Percentiles rank a stretch among this genome's conserved stretches.
Evolutionary conservation across 495 filamentous ascomycete species (phyloP).

Genomic region (Penicillium flavigenum): DNA sequence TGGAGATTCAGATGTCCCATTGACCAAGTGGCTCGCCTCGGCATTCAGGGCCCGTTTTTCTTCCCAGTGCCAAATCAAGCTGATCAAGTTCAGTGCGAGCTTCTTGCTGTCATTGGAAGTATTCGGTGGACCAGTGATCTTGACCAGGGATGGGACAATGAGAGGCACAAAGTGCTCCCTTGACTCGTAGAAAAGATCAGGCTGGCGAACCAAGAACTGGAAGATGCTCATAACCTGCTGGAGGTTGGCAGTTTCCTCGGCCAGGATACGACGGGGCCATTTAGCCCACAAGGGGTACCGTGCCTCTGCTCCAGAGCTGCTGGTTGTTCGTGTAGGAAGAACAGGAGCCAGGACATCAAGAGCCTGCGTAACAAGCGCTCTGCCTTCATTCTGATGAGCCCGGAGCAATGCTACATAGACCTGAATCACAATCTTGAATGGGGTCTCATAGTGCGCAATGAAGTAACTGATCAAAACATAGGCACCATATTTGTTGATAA

Average conservation of each 20-base stretch:
- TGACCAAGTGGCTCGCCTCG: slow-evolving; percentile 29
- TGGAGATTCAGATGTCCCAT: slow-evolving; percentile 63
- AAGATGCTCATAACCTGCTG: slow-evolving; percentile 98
- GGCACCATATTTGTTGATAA: slow-evolving; percentile 98
- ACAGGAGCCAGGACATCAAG: slow-evolving; percentile 93
- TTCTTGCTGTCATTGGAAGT: slow-evolving; percentile 92
- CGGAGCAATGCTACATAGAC: slow-evolving; percentile 88
- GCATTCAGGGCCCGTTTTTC: slow-evolving; percentile 66
- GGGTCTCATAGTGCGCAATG: slow-evolving; percentile 95
- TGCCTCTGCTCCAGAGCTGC: slow-evolving; percentile 47
- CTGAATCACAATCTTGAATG: slow-evolving; percentile 90
- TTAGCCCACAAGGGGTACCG: slow-evolving; percentile 82
- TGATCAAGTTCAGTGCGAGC: slow-evolving; percentile 85
- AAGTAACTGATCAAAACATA: slow-evolving; percentile 98
- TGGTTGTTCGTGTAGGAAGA: slow-evolving; percentile 65
- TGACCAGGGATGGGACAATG: slow-evolving; percentile 84
- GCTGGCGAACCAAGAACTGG: slow-evolving; percentile 89
- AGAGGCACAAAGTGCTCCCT: slow-evolving; percentile 84
- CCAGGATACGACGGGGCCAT: slow-evolving; percentile 84
- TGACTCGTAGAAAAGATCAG: slow-evolving; percentile 91
- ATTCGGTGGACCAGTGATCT: slow-evolving; percentile 80
- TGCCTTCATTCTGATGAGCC: slow-evolving; percentile 92
- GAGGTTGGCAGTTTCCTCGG: slow-evolving; percentile 93
- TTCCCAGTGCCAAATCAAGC: slow-evolving; percentile 90
- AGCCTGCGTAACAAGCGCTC: slow-evolving; percentile 87